A percentile compares a stretch with the other conserved stretches of the same genome.
phyloP scores from a whole-genome alignment of 169 alveolate genomes.

The Cryptosporidium sp. region DNA sequence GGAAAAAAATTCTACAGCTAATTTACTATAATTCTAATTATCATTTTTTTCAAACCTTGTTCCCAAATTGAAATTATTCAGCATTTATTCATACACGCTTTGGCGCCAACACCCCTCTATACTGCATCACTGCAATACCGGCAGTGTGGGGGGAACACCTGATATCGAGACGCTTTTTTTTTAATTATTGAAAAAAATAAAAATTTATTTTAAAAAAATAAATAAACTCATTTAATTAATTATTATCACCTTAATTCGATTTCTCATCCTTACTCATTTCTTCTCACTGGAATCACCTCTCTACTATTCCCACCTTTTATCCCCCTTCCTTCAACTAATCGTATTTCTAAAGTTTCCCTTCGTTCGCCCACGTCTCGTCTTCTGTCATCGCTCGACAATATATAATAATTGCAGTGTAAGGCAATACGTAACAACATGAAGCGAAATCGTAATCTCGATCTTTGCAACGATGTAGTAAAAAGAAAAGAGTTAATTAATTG shows the following conservation, averaged over 20 bases:
- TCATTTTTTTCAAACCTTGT: no score
- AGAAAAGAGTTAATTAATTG: not conserved
- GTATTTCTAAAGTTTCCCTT: not conserved
- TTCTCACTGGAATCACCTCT: not conserved
- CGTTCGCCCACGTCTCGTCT: not conserved
- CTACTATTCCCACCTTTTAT: no score
- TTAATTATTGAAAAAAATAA: not conserved
- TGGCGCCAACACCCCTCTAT: not conserved
- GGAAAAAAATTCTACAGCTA: no score
- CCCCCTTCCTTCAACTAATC: no score
- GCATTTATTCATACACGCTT: not conserved
- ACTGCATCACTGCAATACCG: slow-evolving; percentile 2
- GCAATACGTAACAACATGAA: slow-evolving; percentile 77
- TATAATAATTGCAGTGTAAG: slow-evolving; percentile 19
- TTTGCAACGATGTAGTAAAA: slow-evolving; percentile 44
- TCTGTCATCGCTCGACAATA: slow-evolving; percentile 73
- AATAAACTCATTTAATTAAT: no score
- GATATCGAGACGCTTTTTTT: not conserved
- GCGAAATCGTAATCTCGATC: slow-evolving; percentile 74
- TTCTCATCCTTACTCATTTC: not conserved
- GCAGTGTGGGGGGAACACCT: not conserved
- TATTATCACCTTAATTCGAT: no score
- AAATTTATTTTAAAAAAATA: not conserved
- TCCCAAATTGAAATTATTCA: no score
- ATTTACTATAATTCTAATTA: no score